A percentile compares a stretch with the other conserved stretches of the same genome.
Conservation (phyloP, 345 rosid genomes). For the Nephelium lappaceum region DNA sequence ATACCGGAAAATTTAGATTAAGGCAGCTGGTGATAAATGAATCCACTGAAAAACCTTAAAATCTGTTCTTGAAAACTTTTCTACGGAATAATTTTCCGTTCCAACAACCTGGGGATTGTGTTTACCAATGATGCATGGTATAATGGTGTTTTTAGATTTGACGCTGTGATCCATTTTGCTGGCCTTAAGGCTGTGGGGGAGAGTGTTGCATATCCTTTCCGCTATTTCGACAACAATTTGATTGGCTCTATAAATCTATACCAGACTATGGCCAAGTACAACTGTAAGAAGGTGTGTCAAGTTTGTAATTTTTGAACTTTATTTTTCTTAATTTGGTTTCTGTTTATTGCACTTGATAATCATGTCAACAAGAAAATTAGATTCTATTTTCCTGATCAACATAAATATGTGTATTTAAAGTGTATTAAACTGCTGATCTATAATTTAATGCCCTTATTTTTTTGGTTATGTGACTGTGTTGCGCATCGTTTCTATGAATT, state of each 20-base stretch:
- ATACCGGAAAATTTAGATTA: background rate
- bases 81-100: background rate
- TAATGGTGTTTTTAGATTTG: conserved; percentile 49
- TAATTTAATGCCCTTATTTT: background rate
- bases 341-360: background rate
- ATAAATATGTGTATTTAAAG: background rate
- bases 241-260: conserved; percentile 75
- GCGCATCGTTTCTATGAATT: background rate
- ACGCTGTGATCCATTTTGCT: conserved; percentile 97
- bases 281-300: conserved; percentile 60
- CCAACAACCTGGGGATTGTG: background rate
- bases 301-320: background rate
- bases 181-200: conserved; percentile 95
- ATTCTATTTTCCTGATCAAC: background rate
- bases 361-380: background rate
- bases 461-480: background rate
- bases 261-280: conserved; percentile 71
- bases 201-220: conserved; percentile 76
- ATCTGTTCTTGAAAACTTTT: background rate
- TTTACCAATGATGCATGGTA: background rate
- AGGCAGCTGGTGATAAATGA: background rate
- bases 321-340: conserved; percentile 8
- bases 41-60: background rate
- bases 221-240: conserved; percentile 81
- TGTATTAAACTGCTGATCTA: background rate